Base-by-base conservation (phyloP, 371 early-diverging fungal species). In the Mucor racemosus region DNA sequence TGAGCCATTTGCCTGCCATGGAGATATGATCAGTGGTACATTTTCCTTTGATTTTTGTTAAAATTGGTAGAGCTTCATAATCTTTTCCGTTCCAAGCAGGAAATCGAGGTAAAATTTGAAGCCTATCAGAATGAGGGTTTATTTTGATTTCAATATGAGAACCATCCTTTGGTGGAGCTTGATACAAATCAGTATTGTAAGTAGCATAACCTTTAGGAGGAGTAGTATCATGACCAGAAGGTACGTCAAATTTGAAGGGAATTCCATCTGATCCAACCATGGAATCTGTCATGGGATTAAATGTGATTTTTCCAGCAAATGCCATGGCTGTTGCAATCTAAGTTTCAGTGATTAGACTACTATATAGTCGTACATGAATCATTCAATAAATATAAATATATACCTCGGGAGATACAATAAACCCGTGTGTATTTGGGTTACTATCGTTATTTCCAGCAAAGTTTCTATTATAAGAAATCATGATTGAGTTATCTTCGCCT, bases 11-110 rank as follows among this genome's bases (percentile, higher is more conserved):
- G 61, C 98, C 98, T 73, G 74, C 86, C 87, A 83, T 77, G 60
- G 82, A 82, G 77, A 83, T 89, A 78, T 60, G 99, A 78, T 96
- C 96, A 26, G 84, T 98, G 17, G 99, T 98, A 86, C 99, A 98
- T 84, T 98, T 98, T 74, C 99, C 99, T 78, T 87, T 86, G 56
- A 90, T 96, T 86, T 98, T 98, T 82, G 97, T 95, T 66, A 98
- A 87, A 58, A 99, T 86, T 40, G 91, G 92, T 42, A 93, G 66
- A 34, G 91, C 78, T 57, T 81, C 77, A 62, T 91, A 84, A 65
- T 99, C 96, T 72, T 92, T 80, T 59, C 96, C 95, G 73, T 95
- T 73, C 96, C 96, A 97, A 69, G 92, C 81, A 33, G 73, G 73
- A 80, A 99, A 99, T 19, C 97, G 96, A 75, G 84, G 68, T 48